Conservation (phyloP, 1,284 basidiomycete species). For the Tremellales sp. region DNA sequence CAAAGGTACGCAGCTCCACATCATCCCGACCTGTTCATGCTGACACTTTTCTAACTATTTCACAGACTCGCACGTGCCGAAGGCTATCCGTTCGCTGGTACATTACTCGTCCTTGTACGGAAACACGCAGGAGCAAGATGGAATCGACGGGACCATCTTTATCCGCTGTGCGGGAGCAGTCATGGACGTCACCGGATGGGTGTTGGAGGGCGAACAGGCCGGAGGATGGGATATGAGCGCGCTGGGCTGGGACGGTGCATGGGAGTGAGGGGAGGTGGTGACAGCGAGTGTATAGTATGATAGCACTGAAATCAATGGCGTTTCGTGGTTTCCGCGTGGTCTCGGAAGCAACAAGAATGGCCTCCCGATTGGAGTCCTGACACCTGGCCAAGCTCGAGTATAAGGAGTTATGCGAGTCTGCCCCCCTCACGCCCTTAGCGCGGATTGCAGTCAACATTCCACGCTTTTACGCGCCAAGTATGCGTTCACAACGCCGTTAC, state of each 20-base stretch:
- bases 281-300: too few relatives aligned
- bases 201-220: constrained; percentile 52
- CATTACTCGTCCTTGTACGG: constrained; percentile 57
- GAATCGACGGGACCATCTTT: constrained; percentile 62
- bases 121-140: constrained; percentile 49
- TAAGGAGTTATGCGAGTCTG: too few relatives aligned
- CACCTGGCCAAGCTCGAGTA: too few relatives aligned
- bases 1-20: constrained; percentile 32
- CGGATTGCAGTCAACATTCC: too few relatives aligned
- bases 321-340: too few relatives aligned
- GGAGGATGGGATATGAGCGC: constrained; percentile 59
- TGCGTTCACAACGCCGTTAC: too few relatives aligned
- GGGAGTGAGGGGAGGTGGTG: constrained; percentile 52
- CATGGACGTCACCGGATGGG: constrained; percentile 62
- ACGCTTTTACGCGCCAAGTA: too few relatives aligned
- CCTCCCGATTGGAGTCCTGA: too few relatives aligned
- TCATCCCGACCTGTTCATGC: not conserved
- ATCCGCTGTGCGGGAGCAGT: constrained; percentile 60
- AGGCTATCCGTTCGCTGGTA: constrained; percentile 58
- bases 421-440: too few relatives aligned
- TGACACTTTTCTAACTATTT: not conserved
- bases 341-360: too few relatives aligned
- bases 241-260: constrained; percentile 66
- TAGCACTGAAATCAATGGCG: too few relatives aligned
- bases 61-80: constrained; percentile 61